Evolutionary conservation across 768 basidiomycete genomes (phyloP), one percentile per base, ranked within the genome.

Genomic region (Auriscalpium orientale): DNA sequence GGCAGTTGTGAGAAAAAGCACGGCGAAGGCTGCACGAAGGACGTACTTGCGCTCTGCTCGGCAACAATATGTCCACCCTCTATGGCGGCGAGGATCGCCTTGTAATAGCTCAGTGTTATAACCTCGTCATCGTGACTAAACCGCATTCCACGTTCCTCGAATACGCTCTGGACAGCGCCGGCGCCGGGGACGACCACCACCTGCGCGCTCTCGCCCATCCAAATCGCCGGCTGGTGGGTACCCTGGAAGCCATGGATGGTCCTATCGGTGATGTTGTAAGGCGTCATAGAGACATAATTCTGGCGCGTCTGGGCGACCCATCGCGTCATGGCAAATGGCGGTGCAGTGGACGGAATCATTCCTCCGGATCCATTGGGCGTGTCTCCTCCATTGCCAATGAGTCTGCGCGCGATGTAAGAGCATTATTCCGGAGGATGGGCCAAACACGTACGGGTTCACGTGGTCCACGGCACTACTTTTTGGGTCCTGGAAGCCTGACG

Each of bases 311-410:
- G 87, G 0, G 89, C 86, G 11, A 88, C 85, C 89, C 90, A 91
- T 35, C 90, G 79, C 0, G 88, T 90, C 88, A 90, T 90, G 6
- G 79, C 89, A 62, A 91, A 92, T 0, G 90, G 90, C 3, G 89
- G 87, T 5, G 81, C 83, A n/a, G 75, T 74, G 8, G 83, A 84
- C 0, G 87, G 87, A 48, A 89, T 87, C 85, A 87, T 89, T 0
- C 87, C 87, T 28, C 87, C 87, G 0, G 84, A 83, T 1, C 78
- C 80, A 61, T 87, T 82, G 1, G 87, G 86, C 0, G 79, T 79
- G 58, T 82, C 79, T 0, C 87, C 87, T 0, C 84, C 85, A 59
- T 87, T 88, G 10, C 87, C 87, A 48, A 89, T 89, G 43, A 87
- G 65, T 16, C 77, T 79, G 48, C n/a, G 43, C 37, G 20, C n/a